Conservation (phyloP, 2,329 filamentous ascomycete species). For the Trichophyton mentagrophytes region DNA sequence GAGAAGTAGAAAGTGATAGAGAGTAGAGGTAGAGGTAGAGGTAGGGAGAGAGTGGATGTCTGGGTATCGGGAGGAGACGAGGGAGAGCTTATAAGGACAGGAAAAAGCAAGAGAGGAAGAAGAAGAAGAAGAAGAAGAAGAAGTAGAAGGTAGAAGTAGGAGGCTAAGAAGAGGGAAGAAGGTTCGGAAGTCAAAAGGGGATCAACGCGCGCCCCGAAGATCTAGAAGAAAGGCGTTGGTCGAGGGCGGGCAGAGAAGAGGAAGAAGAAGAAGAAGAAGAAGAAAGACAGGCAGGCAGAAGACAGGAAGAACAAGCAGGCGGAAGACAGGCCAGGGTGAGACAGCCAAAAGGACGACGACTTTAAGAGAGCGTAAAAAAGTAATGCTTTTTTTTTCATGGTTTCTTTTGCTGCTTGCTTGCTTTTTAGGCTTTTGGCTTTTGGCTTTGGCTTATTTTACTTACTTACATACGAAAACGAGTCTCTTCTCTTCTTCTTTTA, state of each 20-base stretch:
- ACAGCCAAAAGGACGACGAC: no score
- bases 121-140: neutral
- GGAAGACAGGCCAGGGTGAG: no score
- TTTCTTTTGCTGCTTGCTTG: no score
- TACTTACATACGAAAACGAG: neutral
- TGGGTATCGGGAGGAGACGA: neutral
- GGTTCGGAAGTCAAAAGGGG: conserved; percentile 8
- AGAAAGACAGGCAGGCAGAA: neutral
- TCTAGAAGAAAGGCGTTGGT: conserved; percentile 13
- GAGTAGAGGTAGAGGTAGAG: neutral
- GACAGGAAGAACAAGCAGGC: no score
- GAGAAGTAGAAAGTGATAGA: conserved; percentile 1
- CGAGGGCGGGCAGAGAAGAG: conserved; percentile 1
- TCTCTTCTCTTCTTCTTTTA: neutral
- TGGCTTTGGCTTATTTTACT: no score
- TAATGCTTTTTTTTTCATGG: no score
- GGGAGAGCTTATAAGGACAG: neutral
- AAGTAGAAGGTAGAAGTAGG: no score
- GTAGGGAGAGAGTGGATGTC: neutral
- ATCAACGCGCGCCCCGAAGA: conserved; percentile 14
- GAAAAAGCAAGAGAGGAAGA: neutral
- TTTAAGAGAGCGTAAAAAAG: no score
- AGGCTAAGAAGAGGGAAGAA: conserved; percentile 10
- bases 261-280: neutral
- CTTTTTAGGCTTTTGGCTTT: no score